phyloP scores from a whole-genome alignment of 305 asterid species.

The Fraxinus latifolia region DNA sequence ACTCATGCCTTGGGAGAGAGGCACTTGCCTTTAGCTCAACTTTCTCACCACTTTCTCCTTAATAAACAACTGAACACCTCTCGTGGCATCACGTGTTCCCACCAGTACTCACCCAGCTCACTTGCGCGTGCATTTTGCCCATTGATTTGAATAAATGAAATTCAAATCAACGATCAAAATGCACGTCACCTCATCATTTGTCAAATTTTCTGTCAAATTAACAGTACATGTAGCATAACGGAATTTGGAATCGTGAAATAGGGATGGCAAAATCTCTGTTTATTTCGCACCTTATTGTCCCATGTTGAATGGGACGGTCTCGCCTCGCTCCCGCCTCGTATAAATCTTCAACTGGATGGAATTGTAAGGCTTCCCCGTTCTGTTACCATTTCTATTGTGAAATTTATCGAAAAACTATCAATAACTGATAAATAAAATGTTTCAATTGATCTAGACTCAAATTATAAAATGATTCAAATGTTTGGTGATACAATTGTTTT shows the following conservation, averaged over 20 bases:
- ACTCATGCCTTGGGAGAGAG: background rate
- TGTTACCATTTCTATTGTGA: background rate
- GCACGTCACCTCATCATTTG: background rate
- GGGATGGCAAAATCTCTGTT: background rate
- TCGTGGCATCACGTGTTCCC: constrained; percentile 22
- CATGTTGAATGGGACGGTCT: background rate
- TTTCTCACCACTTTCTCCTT: background rate
- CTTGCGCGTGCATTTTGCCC: background rate
- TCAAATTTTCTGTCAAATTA: background rate
- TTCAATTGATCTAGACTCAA: background rate
- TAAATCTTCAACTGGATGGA: background rate
- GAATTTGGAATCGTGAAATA: background rate
- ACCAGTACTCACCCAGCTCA: background rate
- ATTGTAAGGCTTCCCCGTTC: background rate
- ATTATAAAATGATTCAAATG: background rate
- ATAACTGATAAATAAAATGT: background rate
- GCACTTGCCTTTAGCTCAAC: background rate
- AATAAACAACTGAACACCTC: constrained; percentile 14
- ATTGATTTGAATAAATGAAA: background rate
- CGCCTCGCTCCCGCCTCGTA: background rate
- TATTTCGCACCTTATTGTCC: background rate
- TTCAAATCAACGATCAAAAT: background rate
- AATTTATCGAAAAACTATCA: no score
- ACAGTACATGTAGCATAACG: no score
- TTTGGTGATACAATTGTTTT: background rate